phyloP scores from a whole-genome alignment of 75 land plant species.

The Chamaecyparis obtusa region DNA sequence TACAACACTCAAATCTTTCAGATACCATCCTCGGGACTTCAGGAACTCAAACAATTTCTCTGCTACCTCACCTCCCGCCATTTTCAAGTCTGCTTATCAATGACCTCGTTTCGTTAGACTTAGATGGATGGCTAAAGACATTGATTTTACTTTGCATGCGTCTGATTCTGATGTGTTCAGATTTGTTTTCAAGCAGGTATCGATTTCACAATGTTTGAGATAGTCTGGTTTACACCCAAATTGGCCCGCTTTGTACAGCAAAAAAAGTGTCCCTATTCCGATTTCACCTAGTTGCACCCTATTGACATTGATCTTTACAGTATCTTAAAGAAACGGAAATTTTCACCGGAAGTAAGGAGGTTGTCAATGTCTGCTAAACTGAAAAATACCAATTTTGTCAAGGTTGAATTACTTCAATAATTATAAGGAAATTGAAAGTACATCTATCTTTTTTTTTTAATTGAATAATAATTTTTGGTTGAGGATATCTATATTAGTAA shows the following conservation, averaged over 20 bases:
- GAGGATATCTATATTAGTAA: too few relatives aligned
- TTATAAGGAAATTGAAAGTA: too few relatives aligned
- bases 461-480: too few relatives aligned
- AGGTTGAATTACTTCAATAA: too few relatives aligned
- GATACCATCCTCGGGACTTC: slow-evolving; percentile 6
- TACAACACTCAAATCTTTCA: slow-evolving; percentile 1
- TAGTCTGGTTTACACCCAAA: background rate
- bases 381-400: background rate
- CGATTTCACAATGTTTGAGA: background rate
- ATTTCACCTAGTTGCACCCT: background rate
- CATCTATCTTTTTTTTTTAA: too few relatives aligned
- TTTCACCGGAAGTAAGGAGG: background rate
- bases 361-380: background rate
- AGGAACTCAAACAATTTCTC: background rate
- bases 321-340: background rate
- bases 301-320: background rate
- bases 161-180: background rate
- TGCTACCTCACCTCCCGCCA: background rate
- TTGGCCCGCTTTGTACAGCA: background rate
- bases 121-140: background rate
- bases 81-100: background rate
- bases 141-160: background rate
- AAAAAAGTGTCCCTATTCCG: background rate
- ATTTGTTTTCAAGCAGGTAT: background rate
- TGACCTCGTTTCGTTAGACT: background rate